A percentile compares a stretch with the other conserved stretches of the same genome.
Evolutionary conservation across 352 stramenopile species (phyloP).

Genomic region (Saprolegnia diclina): DNA sequence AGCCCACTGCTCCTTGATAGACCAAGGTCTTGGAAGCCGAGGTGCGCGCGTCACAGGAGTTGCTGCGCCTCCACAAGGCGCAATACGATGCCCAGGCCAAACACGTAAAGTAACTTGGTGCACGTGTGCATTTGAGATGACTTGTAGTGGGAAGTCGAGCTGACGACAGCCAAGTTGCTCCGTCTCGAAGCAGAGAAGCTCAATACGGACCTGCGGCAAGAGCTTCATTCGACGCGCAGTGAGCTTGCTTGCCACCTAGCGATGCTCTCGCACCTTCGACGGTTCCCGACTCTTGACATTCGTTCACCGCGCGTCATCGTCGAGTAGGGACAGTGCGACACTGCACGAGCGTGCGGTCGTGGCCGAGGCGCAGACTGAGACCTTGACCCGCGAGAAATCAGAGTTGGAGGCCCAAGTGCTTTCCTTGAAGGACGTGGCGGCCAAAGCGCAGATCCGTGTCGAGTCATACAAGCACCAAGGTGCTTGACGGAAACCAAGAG

Average conservation of each 20-base stretch:
- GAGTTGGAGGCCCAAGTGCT: not conserved
- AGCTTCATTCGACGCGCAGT: slow-evolving; percentile 6
- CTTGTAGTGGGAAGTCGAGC: slow-evolving; percentile 19
- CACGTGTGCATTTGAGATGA: not conserved
- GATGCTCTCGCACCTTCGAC: slow-evolving; percentile 3
- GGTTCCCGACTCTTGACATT: not conserved
- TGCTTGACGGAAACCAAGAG: not conserved
- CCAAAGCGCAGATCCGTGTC: slow-evolving; percentile 16
- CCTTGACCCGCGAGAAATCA: not conserved
- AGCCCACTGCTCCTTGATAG: not conserved
- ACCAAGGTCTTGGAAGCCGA: slow-evolving; percentile 18
- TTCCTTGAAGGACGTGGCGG: not conserved
- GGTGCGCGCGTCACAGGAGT: slow-evolving; percentile 8
- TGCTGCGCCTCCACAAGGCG: slow-evolving; percentile 14
- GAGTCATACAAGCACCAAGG: slow-evolving; percentile 5
- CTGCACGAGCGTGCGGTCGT: not conserved
- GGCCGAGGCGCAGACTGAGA: not conserved
- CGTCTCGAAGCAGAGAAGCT: slow-evolving; percentile 4
- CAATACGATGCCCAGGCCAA: not conserved
- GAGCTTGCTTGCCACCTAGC: slow-evolving; percentile 20
- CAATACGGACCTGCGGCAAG: not conserved
- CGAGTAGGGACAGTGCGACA: slow-evolving; percentile 1
- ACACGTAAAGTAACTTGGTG: not conserved
- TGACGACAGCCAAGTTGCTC: not conserved
- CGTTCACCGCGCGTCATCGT: not conserved